Base-by-base conservation (phyloP, 2,329 filamentous ascomycete genomes). In the Fusarium torulosum region DNA sequence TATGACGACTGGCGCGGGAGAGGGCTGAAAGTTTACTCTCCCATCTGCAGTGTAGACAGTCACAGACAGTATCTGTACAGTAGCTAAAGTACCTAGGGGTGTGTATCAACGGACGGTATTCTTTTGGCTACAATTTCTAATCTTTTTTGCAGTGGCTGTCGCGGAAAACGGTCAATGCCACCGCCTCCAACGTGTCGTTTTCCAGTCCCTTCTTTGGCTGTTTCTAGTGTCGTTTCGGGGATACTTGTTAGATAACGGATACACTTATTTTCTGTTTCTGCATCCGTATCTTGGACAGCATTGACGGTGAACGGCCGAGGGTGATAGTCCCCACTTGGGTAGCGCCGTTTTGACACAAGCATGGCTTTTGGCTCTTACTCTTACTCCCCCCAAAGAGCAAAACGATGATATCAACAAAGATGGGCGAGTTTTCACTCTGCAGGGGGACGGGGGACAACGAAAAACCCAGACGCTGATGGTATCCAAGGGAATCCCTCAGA, bases 261-360 rank as follows among this genome's bases (percentile, higher is more conserved):
- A 40, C 35, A 29, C 51, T 43, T 45, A 25, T 33, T 29, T 29
- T 29, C 27, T 5, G 10, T 13, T 29, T 29, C 29, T 33, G 29
- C 14, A 15, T 33, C 29, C 14, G 25, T 20, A 21, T 21, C 33
- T 37, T 37, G 33, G 33, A 37, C 33, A 31, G 53, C 60, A 63
- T 63, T 69, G 65, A 69, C 66, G 66, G 60, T 66, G 38, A 69
- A 60, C 63, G 60, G 17, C 65, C 66, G 60, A 68, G 29, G 50
- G 27, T 29, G 9, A 29, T 5, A 52, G 40, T 60, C 64, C 65
- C 65, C 65, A 68, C 65, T 55, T 69, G 47, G 60, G 60, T 68
- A 68, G 65, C 64, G 60, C 55, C 60, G 64, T 65, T 69, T 61
- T 41, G 38, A 49, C 46, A 54, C 20, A n/a, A 37, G 27, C 40